phyloP scores from a whole-genome alignment of 2,329 filamentous ascomycete species.

The Ophiostoma fasciatum region DNA sequence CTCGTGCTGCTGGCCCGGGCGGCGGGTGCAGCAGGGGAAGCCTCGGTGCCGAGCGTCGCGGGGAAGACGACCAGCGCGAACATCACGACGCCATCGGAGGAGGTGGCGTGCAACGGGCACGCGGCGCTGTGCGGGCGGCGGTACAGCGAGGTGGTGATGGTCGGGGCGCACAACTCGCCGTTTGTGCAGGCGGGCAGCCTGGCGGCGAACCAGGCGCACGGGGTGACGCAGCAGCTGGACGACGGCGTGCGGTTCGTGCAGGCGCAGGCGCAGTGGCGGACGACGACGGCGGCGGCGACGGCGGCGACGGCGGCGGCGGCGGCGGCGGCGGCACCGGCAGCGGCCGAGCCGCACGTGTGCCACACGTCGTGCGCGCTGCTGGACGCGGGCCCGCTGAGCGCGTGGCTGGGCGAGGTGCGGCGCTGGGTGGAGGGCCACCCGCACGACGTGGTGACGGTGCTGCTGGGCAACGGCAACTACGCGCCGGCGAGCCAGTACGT shows the following conservation, averaged over 20 bases:
- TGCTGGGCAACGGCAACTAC: conserved; percentile 74
- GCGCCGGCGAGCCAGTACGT: conserved; percentile 49
- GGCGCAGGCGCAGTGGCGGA: conserved; percentile 45
- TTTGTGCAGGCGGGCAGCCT: conserved; percentile 57
- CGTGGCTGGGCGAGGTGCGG: conserved; percentile 54
- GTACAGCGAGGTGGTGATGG: conserved; percentile 69
- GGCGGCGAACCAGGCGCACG: conserved; percentile 58
- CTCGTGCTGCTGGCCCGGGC: too few species aligned
- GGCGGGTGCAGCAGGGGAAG: too few species aligned
- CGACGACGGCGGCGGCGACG: neutral
- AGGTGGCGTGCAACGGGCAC: conserved; percentile 70
- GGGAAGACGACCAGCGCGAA: too few species aligned
- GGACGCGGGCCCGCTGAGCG: conserved; percentile 62
- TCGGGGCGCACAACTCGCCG: conserved; percentile 69
- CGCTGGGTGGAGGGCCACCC: conserved; percentile 63
- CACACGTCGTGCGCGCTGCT: conserved; percentile 73
- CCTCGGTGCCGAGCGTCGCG: too few species aligned
- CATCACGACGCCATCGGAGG: too few species aligned
- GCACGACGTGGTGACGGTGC: conserved; percentile 75
- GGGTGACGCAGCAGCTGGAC: conserved; percentile 57
- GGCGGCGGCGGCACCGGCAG: too few species aligned
- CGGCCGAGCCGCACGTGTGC: conserved; percentile 58
- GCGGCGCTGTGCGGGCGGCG: conserved; percentile 60
- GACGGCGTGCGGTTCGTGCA: conserved; percentile 57
- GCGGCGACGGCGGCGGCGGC: too few species aligned